phyloP scores from a whole-genome alignment of 352 stramenopile species.

The Globisporangium carolinianum region DNA sequence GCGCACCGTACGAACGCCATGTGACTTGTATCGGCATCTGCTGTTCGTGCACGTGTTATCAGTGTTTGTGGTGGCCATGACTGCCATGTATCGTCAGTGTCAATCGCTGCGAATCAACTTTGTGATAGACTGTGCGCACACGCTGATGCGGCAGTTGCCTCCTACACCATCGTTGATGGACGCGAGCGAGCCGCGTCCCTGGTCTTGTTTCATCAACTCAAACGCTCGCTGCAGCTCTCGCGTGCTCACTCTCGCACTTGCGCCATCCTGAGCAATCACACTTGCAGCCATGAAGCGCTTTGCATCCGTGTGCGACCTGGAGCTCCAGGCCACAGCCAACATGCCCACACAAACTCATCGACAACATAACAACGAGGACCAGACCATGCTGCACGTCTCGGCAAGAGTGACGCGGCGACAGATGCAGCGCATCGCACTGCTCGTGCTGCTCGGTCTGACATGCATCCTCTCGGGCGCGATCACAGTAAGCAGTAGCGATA shows the following conservation, averaged over 20 bases:
- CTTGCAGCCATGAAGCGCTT: constrained; percentile 7
- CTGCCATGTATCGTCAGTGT: too few relatives aligned
- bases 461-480: constrained; percentile 8
- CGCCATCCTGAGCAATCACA: background rate
- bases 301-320: constrained; percentile 9
- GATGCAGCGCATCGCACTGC: constrained; percentile 5
- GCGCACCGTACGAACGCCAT: too few relatives aligned
- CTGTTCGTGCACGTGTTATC: too few relatives aligned
- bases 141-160: background rate
- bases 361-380: background rate
- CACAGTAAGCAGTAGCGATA: background rate
- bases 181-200: background rate
- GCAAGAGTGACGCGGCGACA: background rate
- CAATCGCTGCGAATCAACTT: background rate
- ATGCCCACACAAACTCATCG: background rate
- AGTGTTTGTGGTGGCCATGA: too few relatives aligned
- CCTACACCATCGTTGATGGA: background rate
- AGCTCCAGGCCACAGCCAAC: constrained; percentile 1
- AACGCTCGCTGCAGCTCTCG: background rate
- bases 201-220: background rate
- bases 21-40: too few relatives aligned
- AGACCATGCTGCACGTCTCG: background rate
- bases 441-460: constrained; percentile 1
- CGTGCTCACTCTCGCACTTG: background rate
- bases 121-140: background rate